Base-by-base conservation (phyloP, 225 moss, liverwort and hornwort species). In the Polytrichum commune region DNA sequence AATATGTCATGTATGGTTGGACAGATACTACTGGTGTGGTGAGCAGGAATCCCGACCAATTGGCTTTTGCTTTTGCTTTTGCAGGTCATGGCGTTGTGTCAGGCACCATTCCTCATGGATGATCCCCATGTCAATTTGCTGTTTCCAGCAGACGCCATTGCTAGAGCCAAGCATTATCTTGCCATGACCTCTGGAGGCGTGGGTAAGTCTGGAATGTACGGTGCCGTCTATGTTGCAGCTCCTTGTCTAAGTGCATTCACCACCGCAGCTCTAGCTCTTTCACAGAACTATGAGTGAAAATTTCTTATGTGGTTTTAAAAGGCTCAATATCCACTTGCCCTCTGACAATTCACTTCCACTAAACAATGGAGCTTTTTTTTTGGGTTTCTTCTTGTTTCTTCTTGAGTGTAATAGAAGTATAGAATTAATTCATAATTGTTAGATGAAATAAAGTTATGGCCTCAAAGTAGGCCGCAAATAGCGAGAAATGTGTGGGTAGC, bases 31-130 rank as follows among this genome's bases (percentile, higher is more conserved):
- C 7, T 46, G 56, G 26, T n/a, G 27, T 65, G 32, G 64, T 30
- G 24, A 46, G 53, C 16, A n/a, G 16, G 20, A 18, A 9, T 18
- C 4, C 5, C 38, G 23, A 46, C 46, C 46, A 46, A 16, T 46
- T 46, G 46, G 46, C 7, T 53, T 27, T 22, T 22, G 27, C 55
- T 33, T 9, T 33, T 38, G 27, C 1, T 75, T 74, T 27, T 77
- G 24, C 80, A 95, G 95, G 95, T 95, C 61, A 80, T 95, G 91
- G 95, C 95, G 53, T 83, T 95, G 7, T 95, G 95, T 79, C 95
- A 95, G 77, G 95, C 95, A 5, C 95, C 95, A 8, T 95, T 95
- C 68, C 79, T 95, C 67, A 81, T 95, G 67, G 93, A 95, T 64
- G 88, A 95, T 67, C 88, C 91, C 18, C 91, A 86, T 19, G 92